Base-by-base conservation (phyloP, 2,329 filamentous ascomycete genomes). In the Eurotiales sp. region DNA sequence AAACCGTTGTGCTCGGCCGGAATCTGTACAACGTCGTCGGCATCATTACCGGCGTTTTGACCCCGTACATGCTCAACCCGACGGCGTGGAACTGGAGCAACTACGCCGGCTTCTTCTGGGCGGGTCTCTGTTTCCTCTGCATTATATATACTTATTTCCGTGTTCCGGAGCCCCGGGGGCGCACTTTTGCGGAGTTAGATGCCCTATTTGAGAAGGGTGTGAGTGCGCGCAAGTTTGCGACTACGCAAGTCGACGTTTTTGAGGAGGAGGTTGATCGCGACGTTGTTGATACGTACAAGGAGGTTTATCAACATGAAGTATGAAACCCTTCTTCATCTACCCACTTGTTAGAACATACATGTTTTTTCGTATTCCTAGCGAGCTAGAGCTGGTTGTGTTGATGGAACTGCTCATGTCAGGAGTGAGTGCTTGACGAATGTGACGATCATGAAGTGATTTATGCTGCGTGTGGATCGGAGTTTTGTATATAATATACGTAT, bases 41-140 rank as follows among this genome's bases (percentile, higher is more conserved):
- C 56, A 95, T 96, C 58, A 72, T 95, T 61, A 88, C 84, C 64
- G 85, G 83, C 46, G 86, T 95, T 3, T 71, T 96, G 36, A 95
- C 89, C 0, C 90, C 90, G 0, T 95, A 95, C 72, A 96, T 96
- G 90, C 79, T 95, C 37, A 96, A 96, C 72, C 89, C 90, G 0
- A 79, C 77, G 1, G 86, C 83, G 0, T 96, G 91, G 90, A 76
- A 95, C 70, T 96, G 90, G 90, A 78, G 82, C 55, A 93, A 93
- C 72, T 93, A 81, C 61, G 82, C 90, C 0, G 90, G 90, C 23
- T 95, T 95, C 73, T 95, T 95, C 76, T 90, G 90, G 87, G 85
- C 83, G 12, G 87, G 85, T 0, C 84, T 89, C 52, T 92, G 88
- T 71, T 88, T 90, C 72, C 70, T 84, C 50, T 93, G 88, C 72